phyloP scores from a whole-genome alignment of 2,329 filamentous ascomycete genomes.

The Aureobasidium sp. region DNA sequence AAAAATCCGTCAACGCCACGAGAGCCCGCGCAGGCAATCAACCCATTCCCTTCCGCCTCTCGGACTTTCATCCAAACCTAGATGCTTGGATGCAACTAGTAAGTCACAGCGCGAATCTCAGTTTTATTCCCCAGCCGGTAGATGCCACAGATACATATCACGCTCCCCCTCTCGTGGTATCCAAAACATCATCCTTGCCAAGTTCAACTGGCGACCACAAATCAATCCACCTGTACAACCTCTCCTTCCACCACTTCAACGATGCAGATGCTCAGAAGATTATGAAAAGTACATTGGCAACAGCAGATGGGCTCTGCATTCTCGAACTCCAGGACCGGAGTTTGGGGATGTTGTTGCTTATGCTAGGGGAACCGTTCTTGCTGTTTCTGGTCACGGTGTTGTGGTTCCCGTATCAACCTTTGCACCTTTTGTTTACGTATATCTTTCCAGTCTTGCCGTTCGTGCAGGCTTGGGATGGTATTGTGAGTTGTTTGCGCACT shows the following conservation, averaged over 20 bases:
- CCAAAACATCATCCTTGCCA: conserved; percentile 3
- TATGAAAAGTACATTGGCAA: conserved; percentile 57
- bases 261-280: conserved; percentile 55
- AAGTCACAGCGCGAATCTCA: conserved; percentile 41
- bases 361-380: conserved; percentile 35
- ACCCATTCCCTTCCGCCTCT: conserved; percentile 33
- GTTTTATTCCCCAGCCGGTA: conserved; percentile 53
- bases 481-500: conserved; percentile 60
- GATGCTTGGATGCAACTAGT: conserved; percentile 29
- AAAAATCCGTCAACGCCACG: conserved; percentile 26
- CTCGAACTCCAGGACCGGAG: conserved; percentile 65
- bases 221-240: conserved; percentile 63
- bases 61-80: conserved; percentile 34
- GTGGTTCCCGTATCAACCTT: conserved; percentile 45
- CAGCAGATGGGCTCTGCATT: conserved; percentile 61
- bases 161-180: conserved; percentile 39
- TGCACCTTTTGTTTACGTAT: conserved; percentile 60
- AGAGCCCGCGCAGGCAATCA: conserved; percentile 19
- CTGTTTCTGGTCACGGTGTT: conserved; percentile 48
- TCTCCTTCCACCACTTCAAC: conserved; percentile 72
- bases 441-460: conserved; percentile 59
- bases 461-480: conserved; percentile 61
- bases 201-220: conserved; percentile 17
- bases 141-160: conserved; percentile 50
- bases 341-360: conserved; percentile 25